These are phyloP conservation scores for Claviceps capensis DNA, from an alignment of 2,329 filamentous ascomycete genomes.

Conservation along the genomic window DNA sequence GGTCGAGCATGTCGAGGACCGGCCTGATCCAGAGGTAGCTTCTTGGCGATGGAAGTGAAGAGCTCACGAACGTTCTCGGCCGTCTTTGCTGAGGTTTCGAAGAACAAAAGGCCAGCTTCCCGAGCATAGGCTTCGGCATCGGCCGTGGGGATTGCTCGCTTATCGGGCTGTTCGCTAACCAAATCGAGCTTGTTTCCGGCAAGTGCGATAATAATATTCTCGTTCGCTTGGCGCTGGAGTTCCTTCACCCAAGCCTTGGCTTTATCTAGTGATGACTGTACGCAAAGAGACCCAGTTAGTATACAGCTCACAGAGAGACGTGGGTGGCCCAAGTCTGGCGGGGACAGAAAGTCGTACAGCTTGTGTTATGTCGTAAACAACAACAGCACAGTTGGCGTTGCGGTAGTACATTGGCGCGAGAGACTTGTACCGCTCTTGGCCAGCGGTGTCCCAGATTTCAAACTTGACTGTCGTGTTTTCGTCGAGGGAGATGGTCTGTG, in stretches of 20 bases:
- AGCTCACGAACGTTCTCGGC: constrained; percentile 90
- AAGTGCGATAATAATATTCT: constrained; percentile 97
- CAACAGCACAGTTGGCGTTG: constrained; percentile 97
- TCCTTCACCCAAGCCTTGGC: constrained; percentile 99
- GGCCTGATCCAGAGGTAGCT: constrained; percentile 87
- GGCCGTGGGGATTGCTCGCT: constrained; percentile 76
- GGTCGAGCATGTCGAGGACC: constrained; percentile 75
- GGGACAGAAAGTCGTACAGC: constrained; percentile 49
- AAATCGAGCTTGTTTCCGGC: constrained; percentile 97
- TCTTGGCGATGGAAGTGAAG: constrained; percentile 96
- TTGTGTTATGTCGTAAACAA: constrained; percentile 99
- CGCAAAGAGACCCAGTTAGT: not conserved
- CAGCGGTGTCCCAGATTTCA: constrained; percentile 98
- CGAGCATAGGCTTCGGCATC: constrained; percentile 92
- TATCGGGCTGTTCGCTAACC: constrained; percentile 86
- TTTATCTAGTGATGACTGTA: constrained; percentile 88
- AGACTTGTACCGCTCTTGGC: constrained; percentile 98
- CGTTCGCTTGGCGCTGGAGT: constrained; percentile 94
- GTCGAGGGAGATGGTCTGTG: constrained; percentile 95
- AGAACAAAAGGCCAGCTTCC: constrained; percentile 90
- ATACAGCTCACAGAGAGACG: not conserved
- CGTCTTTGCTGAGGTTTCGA: constrained; percentile 96
- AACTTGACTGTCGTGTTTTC: constrained; percentile 99
- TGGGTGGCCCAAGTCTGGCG: not conserved
- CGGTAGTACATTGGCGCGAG: constrained; percentile 99